These are phyloP conservation scores for Epichloe sp. DNA, from an alignment of 2,329 filamentous ascomycete species.

Conservation along the genomic window DNA sequence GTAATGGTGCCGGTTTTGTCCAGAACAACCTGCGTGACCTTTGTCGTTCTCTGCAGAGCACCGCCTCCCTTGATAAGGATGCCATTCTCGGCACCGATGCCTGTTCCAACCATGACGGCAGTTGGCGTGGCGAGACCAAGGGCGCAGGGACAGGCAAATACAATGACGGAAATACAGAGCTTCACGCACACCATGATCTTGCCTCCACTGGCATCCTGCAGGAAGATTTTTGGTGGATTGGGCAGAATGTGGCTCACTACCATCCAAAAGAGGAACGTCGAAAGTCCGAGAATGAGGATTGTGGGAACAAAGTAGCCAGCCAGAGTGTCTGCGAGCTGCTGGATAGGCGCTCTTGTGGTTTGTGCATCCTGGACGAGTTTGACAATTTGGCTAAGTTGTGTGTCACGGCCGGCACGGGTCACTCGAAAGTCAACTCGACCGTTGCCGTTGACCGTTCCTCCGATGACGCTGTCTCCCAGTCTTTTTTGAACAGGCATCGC, in stretches of 20 bases:
- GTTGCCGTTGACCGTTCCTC: conserved; percentile 89
- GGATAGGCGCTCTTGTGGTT: conserved; percentile 86
- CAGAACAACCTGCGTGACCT: conserved; percentile 77
- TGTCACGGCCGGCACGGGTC: conserved; percentile 83
- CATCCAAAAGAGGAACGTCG: conserved; percentile 91
- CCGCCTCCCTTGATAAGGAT: conserved; percentile 97
- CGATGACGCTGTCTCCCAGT: conserved; percentile 67
- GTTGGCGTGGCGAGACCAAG: conserved; percentile 93
- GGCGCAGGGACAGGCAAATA: conserved; percentile 94
- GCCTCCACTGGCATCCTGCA: conserved; percentile 67
- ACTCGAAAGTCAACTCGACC: conserved; percentile 88
- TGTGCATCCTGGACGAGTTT: conserved; percentile 97
- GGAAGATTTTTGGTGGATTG: conserved; percentile 80
- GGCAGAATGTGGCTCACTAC: conserved; percentile 74
- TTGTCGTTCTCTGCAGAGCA: conserved; percentile 79
- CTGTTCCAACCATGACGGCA: conserved; percentile 98
- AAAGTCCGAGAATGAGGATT: conserved; percentile 70
- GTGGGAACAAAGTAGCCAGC: conserved; percentile 89
- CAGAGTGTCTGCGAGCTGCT: conserved; percentile 78
- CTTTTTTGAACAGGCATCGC: conserved; percentile 83
- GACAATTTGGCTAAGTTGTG: conserved; percentile 94
- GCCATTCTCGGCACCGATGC: conserved; percentile 84
- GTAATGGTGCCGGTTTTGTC: conserved; percentile 97
- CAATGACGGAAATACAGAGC: conserved; percentile 95
- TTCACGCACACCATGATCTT: conserved; percentile 95